These are phyloP conservation scores for Kluyveromyces siamensis DNA, from an alignment of 805 yeast genomes.

Conservation along the genomic window DNA sequence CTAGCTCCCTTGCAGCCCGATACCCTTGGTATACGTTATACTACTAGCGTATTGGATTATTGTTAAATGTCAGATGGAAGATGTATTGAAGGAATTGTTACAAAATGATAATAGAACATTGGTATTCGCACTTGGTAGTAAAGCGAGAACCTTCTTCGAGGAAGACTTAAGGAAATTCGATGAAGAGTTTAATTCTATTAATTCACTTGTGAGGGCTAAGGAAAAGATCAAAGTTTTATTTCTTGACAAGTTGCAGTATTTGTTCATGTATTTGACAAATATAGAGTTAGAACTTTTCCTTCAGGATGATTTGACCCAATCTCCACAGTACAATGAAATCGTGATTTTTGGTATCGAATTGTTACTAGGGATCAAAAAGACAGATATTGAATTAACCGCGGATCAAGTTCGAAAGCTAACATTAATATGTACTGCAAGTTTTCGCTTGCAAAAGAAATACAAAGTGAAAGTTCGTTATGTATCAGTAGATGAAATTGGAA, in stretches of 20 bases:
- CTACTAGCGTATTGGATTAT: too few species aligned
- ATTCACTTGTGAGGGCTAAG: constrained; percentile 8
- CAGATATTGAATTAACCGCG: background rate
- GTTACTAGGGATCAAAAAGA: constrained; percentile 3
- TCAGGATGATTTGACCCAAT: constrained; percentile 3
- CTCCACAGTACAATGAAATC: constrained; percentile 13
- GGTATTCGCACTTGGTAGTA: constrained; percentile 21
- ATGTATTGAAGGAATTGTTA: background rate
- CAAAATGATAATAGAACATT: constrained; percentile 5
- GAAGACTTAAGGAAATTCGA: constrained; percentile 9
- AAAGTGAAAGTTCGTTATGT: constrained; percentile 1
- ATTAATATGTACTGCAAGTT: constrained; percentile 1
- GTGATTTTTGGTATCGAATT: constrained; percentile 24
- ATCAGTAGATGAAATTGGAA: background rate
- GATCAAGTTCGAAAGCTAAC: constrained; percentile 1
- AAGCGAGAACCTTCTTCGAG: constrained; percentile 19
- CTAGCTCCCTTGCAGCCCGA: too few species aligned
- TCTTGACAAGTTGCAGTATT: constrained; percentile 22
- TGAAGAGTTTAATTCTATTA: constrained; percentile 10
- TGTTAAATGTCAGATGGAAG: background rate
- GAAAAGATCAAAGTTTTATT: constrained; percentile 19
- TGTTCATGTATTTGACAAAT: constrained; percentile 28
- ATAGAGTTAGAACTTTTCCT: constrained; percentile 15
- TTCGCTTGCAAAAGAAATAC: constrained; percentile 1
- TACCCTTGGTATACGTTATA: too few species aligned